These are phyloP conservation scores for Elaphomyces granulatus DNA, from an alignment of 495 filamentous ascomycete genomes.

Conservation along the genomic window DNA sequence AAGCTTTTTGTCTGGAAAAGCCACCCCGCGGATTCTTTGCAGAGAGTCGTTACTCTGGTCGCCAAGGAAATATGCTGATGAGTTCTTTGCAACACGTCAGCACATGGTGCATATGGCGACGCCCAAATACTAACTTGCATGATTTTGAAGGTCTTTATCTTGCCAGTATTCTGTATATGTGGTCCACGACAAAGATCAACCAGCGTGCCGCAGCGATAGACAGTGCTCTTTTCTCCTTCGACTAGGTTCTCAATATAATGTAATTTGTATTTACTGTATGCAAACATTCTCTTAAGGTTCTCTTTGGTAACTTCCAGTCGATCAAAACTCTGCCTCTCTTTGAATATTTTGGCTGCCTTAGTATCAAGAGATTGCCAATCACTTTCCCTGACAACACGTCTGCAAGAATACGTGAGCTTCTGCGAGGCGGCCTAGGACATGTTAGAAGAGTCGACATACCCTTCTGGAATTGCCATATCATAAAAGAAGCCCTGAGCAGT, in stretches of 20 bases:
- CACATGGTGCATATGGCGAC: not conserved
- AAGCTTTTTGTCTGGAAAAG: constrained; percentile 91
- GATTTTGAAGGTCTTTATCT: constrained; percentile 86
- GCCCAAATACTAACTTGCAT: constrained; percentile 42
- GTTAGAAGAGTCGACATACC: constrained; percentile 20
- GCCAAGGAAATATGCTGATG: constrained; percentile 91
- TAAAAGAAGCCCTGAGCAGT: constrained; percentile 95
- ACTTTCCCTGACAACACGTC: constrained; percentile 49
- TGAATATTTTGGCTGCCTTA: constrained; percentile 62
- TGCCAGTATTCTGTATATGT: constrained; percentile 83
- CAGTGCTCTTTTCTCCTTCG: constrained; percentile 79
- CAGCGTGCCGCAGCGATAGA: constrained; percentile 73
- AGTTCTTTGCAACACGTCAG: constrained; percentile 46
- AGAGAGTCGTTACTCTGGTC: constrained; percentile 85
- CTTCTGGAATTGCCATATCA: constrained; percentile 78
- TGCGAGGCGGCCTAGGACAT: not conserved
- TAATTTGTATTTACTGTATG: constrained; percentile 90
- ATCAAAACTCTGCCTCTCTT: constrained; percentile 94
- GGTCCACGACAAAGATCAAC: constrained; percentile 71
- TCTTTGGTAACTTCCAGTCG: constrained; percentile 77
- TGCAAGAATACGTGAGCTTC: constrained; percentile 5
- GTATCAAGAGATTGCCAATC: constrained; percentile 75
- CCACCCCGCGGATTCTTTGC: constrained; percentile 90
- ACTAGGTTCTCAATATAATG: constrained; percentile 92
- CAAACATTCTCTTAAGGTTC: constrained; percentile 88